Percentiles rank a stretch among this genome's conserved stretches.
Evolutionary conservation across 192 early-diverging fungal genomes (phyloP).

Genomic region (Oehlia diaphana): DNA sequence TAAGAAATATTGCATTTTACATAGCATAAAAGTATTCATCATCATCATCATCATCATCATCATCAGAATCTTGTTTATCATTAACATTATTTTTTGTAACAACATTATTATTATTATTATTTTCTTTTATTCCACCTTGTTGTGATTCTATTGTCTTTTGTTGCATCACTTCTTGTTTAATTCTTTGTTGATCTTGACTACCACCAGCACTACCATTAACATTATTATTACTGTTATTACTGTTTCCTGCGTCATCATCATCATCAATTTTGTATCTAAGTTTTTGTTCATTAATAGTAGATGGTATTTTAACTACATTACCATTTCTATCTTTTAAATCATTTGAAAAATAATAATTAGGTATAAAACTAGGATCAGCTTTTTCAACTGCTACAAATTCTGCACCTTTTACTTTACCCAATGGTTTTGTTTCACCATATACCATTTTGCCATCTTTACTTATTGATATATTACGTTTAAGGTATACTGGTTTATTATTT

Average conservation of each 20-base stretch:
- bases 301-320: not conserved
- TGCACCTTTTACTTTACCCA: slow-evolving; percentile 20
- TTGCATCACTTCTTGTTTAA: not conserved
- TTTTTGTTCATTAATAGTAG: not conserved
- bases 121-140: not conserved
- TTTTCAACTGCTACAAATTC: slow-evolving; percentile 27
- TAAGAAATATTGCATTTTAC: not conserved
- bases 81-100: not conserved
- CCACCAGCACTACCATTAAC: too few species aligned
- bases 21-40: slow-evolving; percentile 13
- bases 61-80: not conserved
- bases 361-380: slow-evolving; percentile 5
- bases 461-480: slow-evolving; percentile 26
- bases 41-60: not conserved
- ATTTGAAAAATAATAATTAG: slow-evolving; percentile 9
- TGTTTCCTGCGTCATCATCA: not conserved
- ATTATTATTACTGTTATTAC: too few species aligned
- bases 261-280: not conserved
- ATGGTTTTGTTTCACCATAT: slow-evolving; percentile 20
- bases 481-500: not conserved
- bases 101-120: not conserved
- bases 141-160: too few species aligned
- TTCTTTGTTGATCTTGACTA: not conserved
- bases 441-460: slow-evolving; percentile 25
- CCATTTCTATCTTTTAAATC: not conserved